These are phyloP conservation scores for Umbelopsis ramanniana DNA, from an alignment of 192 early-diverging fungal species.

Conservation along the genomic window DNA sequence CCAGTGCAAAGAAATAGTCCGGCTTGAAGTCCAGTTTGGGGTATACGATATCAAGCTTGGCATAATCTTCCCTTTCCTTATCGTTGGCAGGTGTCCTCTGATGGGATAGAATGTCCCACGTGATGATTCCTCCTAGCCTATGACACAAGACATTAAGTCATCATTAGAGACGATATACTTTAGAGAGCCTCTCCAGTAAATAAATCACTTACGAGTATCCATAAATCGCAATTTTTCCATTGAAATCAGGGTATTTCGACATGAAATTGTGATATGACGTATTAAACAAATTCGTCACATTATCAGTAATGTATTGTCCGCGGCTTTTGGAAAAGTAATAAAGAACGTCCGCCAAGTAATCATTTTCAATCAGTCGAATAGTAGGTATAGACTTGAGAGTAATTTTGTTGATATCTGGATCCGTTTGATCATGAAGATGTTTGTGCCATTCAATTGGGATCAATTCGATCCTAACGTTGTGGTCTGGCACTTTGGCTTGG, in stretches of 20 bases:
- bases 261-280: constrained; percentile 58
- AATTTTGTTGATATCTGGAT: constrained; percentile 38
- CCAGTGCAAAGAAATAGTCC: constrained; percentile 50
- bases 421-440: constrained; percentile 41
- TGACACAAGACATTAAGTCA: neutral
- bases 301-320: constrained; percentile 39
- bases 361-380: constrained; percentile 45
- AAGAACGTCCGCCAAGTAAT: constrained; percentile 44
- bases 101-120: constrained; percentile 67
- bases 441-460: constrained; percentile 47
- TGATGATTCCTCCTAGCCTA: constrained; percentile 67
- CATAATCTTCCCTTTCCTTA: constrained; percentile 32
- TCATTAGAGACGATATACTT: neutral
- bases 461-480: constrained; percentile 42
- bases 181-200: neutral
- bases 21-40: constrained; percentile 54
- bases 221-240: constrained; percentile 61
- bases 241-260: constrained; percentile 60
- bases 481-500: constrained; percentile 43
- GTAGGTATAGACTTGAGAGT: constrained; percentile 48
- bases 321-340: constrained; percentile 44
- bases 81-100: constrained; percentile 30
- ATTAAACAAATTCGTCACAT: constrained; percentile 40
- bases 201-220: constrained; percentile 57
- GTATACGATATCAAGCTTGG: constrained; percentile 33